Evolutionary conservation across 2,329 filamentous ascomycete genomes (phyloP), one percentile per base, ranked within the genome.

Genomic region (Stachybotrys echinatus): DNA sequence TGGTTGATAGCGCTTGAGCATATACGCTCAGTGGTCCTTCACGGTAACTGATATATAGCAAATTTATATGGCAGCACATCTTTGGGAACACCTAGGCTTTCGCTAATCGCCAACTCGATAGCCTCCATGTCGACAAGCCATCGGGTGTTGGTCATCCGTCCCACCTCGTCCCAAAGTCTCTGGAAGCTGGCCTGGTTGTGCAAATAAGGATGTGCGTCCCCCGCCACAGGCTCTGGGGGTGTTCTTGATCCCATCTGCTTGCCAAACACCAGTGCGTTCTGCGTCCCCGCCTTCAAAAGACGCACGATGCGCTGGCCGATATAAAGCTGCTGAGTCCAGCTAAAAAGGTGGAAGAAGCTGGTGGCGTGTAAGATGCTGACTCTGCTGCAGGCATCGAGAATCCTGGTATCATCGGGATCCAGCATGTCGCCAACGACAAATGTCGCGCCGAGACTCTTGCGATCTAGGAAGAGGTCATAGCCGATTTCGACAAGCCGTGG

Each of bases 401-500:
- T 60, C 3, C 61, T 60, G 17, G 54, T 55, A 48, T 74, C 69
- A 12, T 65, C 63, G 6, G 67, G 68, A 48, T 72, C 66, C 10
- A 80, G 61, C 52, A 81, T 63, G 52, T 83, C 75, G 19, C 76
- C 79, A 3, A 70, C 58, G 23, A 83, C 63, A 53, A 83, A 81
- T 2, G 67, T 68, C 2, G 71, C 70, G 19, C 67, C 66, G 5
- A 82, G 64, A 31, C 50, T 69, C n/a, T 66, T 59, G 22, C 73
- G 71, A 53, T 87, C 85, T 43, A 74, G 72, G 65, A 87, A 88
- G 19, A 88, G 70, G 48, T 85, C 80, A 61, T 84, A 83, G 23
- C 81, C 81, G n/a, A 80, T 62, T 12, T 80, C 71, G 48, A 83
- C 70, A 55, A 83, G 79, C n/a, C 66, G 66, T 19, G 68, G 56